Evolutionary conservation across 2,329 filamentous ascomycete genomes (phyloP), one percentile per base, ranked within the genome.

Genomic region (Botryotinia globosa): DNA sequence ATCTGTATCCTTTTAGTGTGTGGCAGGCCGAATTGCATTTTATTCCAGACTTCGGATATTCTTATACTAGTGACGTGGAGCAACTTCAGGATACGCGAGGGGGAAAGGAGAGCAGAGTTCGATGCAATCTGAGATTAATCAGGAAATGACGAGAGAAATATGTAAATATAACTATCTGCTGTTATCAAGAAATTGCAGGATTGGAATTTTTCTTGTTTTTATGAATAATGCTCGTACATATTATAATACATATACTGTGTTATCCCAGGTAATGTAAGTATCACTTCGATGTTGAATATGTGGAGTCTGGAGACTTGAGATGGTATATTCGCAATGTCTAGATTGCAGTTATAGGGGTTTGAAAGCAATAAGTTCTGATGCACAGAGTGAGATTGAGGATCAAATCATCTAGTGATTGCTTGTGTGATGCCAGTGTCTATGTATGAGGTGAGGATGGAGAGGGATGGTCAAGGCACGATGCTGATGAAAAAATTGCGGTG

Each of bases 21-120:
- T 1, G 9, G 5, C 8, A 54, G 51, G 3, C 51, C 1, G n/a
- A 29, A 1, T 54, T 54, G 0, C n/a, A n/a, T n/a, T n/a, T 1
- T 22, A 18, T n/a, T 29, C n/a, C 51, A 29, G 51, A 2, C 51
- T 3, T 6, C 14, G 6, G n/a, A 29, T 29, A 14, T 7, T n/a
- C 14, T 29, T 29, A 3, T 18, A 18, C 16, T 42, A 1, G 1
- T 4, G n/a, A 34, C 14, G 3, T 18, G 14, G 51, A 0, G 25
- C 12, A 29, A 54, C 18, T 16, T 5, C 3, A 18, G 1, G 3
- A 54, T 29, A 29, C 51, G 51, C 51, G 51, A 54, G 51, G 1
- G n/a, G 14, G 2, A 18, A 29, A 29, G 51, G 51, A 29, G 51
- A 54, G 5, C 3, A 54, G 6, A 0, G 2, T 54, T n/a, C 25